A percentile compares a stretch with the other conserved stretches of the same genome.
phyloP scores from a whole-genome alignment of 2,329 filamentous ascomycete species.

The Juglanconis oblonga region DNA sequence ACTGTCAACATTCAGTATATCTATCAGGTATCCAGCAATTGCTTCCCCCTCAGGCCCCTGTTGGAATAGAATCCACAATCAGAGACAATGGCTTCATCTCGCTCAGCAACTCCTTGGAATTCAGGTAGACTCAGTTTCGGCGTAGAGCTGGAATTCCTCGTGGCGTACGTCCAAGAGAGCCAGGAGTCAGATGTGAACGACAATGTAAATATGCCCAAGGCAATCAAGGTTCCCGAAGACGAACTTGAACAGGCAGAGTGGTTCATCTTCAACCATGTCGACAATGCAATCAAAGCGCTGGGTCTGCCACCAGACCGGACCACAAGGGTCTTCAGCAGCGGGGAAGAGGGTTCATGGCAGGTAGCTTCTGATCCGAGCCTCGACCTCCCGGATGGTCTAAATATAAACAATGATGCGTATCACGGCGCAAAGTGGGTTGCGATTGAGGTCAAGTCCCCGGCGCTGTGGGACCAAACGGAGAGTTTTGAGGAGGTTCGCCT shows the following conservation, averaged over 20 bases:
- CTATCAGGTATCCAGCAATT: too few relatives aligned
- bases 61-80: too few relatives aligned
- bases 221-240: neutral
- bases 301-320: too few relatives aligned
- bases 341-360: neutral
- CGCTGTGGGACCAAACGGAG: neutral
- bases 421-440: neutral
- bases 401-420: neutral
- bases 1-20: too few relatives aligned
- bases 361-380: neutral
- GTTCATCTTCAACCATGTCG: too few relatives aligned
- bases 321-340: too few relatives aligned
- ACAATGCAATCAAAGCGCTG: too few relatives aligned
- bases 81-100: neutral
- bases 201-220: neutral
- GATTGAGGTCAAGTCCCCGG: neutral
- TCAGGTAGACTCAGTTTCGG: neutral
- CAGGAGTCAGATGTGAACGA: too few relatives aligned
- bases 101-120: neutral
- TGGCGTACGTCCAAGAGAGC: neutral
- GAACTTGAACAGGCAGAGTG: too few relatives aligned
- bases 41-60: too few relatives aligned
- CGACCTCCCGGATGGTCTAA: neutral
- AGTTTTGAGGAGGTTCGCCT: neutral
- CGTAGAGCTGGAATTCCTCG: neutral